Evolutionary conservation across 139 green algal species (phyloP).

Genomic region (Edaphochlamys debaryana): DNA sequence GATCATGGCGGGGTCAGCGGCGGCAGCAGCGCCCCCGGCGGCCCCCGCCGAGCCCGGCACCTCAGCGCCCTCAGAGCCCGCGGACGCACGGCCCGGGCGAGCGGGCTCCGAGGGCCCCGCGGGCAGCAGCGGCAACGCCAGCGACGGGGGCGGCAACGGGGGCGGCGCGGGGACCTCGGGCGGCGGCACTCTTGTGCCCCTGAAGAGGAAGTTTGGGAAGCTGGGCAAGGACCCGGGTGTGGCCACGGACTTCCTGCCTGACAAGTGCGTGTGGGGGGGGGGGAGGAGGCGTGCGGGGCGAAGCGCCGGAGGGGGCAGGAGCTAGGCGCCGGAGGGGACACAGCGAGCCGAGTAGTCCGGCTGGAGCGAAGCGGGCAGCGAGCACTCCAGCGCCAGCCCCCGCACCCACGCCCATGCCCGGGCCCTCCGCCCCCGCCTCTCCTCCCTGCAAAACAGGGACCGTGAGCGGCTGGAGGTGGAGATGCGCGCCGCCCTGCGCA

Average conservation of each 20-base stretch:
- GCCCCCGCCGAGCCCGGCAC: background rate
- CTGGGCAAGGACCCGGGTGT: constrained; percentile 90
- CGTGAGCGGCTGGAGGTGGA: constrained; percentile 80
- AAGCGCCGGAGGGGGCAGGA: too few relatives aligned
- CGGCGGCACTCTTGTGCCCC: background rate
- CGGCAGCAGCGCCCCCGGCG: background rate
- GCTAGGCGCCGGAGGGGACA: too few relatives aligned
- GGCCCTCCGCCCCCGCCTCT: too few relatives aligned
- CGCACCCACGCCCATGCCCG: too few relatives aligned
- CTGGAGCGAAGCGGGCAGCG: too few relatives aligned
- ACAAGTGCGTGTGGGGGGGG: constrained; percentile 61
- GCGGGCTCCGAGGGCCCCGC: constrained; percentile 31
- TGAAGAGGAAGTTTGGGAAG: constrained; percentile 61
- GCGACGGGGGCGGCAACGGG: background rate
- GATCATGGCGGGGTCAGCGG: background rate
- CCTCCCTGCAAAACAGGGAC: too few relatives aligned
- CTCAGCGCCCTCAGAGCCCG: too few relatives aligned
- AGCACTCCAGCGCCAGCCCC: too few relatives aligned
- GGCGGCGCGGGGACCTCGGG: background rate
- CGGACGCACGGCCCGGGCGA: constrained; percentile 12
- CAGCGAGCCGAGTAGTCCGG: too few relatives aligned
- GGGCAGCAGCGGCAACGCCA: constrained; percentile 31
- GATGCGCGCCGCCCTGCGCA: constrained; percentile 80
- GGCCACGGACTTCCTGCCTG: constrained; percentile 90
- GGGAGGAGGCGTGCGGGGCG: too few relatives aligned